phyloP scores from a whole-genome alignment of 1,139 yeast genomes.

The Yamadazyma triangularis region DNA sequence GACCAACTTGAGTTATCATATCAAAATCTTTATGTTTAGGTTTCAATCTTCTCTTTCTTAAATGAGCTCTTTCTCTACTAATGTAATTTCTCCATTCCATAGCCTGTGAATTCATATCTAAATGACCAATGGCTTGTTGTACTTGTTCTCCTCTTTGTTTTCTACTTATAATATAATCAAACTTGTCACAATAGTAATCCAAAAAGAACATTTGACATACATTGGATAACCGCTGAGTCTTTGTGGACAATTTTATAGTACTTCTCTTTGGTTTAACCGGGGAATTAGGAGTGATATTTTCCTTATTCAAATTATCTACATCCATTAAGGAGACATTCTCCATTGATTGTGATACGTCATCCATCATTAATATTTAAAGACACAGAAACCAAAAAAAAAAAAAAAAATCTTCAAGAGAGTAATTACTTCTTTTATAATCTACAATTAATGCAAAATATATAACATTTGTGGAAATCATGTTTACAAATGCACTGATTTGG shows the following conservation, averaged over 20 bases:
- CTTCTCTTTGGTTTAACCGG: conserved; percentile 31
- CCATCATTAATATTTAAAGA: too few relatives aligned
- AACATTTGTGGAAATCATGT: conserved; percentile 6
- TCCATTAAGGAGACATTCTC: conserved; percentile 48
- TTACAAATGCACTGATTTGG: conserved; percentile 8
- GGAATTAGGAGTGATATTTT: conserved; percentile 43
- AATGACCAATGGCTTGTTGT: conserved; percentile 46
- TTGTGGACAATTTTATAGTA: conserved; percentile 52
- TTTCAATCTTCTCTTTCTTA: conserved; percentile 84
- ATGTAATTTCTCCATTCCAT: conserved; percentile 78
- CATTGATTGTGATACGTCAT: conserved; percentile 42
- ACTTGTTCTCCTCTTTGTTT: conserved; percentile 74
- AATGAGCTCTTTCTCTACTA: conserved; percentile 77
- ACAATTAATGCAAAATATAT: neutral
- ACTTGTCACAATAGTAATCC: conserved; percentile 94
- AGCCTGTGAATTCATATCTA: conserved; percentile 43
- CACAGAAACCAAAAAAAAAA: too few relatives aligned
- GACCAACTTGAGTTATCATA: conserved; percentile 97
- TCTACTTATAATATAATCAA: conserved; percentile 86
- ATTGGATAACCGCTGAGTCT: conserved; percentile 81
- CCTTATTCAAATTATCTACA: conserved; percentile 40
- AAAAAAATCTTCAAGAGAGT: too few relatives aligned
- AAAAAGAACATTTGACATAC: conserved; percentile 82
- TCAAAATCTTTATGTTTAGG: conserved; percentile 95
- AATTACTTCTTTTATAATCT: neutral